Percentiles rank a stretch among this genome's conserved stretches.
phyloP scores from a whole-genome alignment of 768 basidiomycete species.

The Thelephora aurantiotincta region DNA sequence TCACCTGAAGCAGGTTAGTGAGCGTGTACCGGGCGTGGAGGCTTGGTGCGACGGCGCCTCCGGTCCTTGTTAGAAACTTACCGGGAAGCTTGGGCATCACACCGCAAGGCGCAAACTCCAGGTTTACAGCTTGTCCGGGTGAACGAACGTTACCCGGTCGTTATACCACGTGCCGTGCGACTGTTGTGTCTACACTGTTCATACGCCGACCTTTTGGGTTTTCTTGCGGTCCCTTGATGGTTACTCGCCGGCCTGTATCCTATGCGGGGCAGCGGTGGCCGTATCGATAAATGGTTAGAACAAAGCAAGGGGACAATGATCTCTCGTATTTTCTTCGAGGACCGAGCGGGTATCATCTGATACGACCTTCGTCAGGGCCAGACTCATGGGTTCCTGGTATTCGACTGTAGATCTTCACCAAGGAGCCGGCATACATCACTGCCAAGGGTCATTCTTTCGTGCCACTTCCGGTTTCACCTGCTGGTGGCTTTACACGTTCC shows the following conservation, averaged over 20 bases:
- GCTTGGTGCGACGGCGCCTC: not conserved
- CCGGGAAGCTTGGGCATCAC: not conserved
- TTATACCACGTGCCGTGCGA: not conserved
- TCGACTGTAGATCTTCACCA: slow-evolving; percentile 20
- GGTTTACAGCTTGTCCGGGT: not conserved
- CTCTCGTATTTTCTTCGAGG: not conserved
- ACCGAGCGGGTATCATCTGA: not conserved
- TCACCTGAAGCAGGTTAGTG: too few species aligned
- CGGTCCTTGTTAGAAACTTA: not conserved
- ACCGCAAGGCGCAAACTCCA: not conserved
- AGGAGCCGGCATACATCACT: slow-evolving; percentile 35
- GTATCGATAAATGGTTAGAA: not conserved
- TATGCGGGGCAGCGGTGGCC: not conserved
- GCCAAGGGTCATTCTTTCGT: too few species aligned
- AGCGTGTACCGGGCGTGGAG: not conserved
- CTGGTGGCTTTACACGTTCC: not conserved
- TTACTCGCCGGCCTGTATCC: not conserved
- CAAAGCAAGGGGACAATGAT: not conserved
- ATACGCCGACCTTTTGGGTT: too few species aligned
- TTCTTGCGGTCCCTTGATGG: too few species aligned
- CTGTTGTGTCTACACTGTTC: not conserved
- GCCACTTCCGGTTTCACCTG: too few species aligned
- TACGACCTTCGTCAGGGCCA: too few species aligned
- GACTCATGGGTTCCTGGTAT: too few species aligned
- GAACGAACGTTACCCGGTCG: not conserved